phyloP scores from a whole-genome alignment of 441 rosid species.

The Gossypium schwendimanii region DNA sequence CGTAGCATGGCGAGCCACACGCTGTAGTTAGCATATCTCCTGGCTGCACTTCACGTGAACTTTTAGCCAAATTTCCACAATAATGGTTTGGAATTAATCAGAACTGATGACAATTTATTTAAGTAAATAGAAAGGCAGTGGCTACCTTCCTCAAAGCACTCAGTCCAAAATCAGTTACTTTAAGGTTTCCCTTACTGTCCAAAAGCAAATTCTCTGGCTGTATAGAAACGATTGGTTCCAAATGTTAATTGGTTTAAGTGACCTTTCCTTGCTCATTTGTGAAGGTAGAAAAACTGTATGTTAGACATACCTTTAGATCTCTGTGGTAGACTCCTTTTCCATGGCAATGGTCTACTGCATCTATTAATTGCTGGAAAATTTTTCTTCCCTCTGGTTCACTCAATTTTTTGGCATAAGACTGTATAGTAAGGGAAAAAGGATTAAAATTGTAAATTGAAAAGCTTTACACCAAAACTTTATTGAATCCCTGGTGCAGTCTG shows the following conservation, averaged over 20 bases:
- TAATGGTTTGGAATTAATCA: neutral
- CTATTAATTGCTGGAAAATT: slow-evolving; percentile 73
- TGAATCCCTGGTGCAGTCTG: neutral
- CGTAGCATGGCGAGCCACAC: slow-evolving; percentile 88
- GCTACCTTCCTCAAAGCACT: slow-evolving; percentile 68
- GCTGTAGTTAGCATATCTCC: slow-evolving; percentile 74
- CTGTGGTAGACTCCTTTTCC: slow-evolving; percentile 83
- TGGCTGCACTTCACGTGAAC: slow-evolving; percentile 38
- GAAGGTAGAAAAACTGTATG: neutral
- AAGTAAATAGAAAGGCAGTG: neutral
- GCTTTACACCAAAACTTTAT: neutral
- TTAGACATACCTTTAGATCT: slow-evolving; percentile 59
- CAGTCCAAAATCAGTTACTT: slow-evolving; percentile 82
- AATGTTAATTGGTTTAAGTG: slow-evolving; percentile 5
- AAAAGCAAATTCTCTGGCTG: slow-evolving; percentile 89
- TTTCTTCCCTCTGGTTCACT: slow-evolving; percentile 70
- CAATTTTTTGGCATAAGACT: slow-evolving; percentile 47
- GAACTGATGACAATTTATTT: neutral
- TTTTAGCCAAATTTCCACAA: slow-evolving; percentile 8
- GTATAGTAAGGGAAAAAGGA: neutral
- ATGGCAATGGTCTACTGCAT: slow-evolving; percentile 83
- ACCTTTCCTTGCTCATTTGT: neutral
- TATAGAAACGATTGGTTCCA: neutral
- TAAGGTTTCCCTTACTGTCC: slow-evolving; percentile 58
- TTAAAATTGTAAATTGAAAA: neutral